Evolutionary conservation across 345 rosid species (phyloP), one percentile per base, ranked within the genome.

Genomic region (Toxicodendron radicans): DNA sequence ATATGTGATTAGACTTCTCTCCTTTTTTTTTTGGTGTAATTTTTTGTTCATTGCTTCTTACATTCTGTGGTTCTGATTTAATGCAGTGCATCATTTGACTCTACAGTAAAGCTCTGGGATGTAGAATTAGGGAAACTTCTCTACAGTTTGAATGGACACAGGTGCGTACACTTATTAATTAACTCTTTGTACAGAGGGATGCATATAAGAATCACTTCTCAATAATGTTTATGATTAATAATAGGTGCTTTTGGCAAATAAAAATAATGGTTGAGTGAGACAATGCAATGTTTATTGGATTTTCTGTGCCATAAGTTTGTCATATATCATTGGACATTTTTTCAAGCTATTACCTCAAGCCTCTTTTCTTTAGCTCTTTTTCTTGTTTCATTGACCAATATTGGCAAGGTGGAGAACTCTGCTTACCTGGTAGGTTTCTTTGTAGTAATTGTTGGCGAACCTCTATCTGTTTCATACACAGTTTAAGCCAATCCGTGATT

Each of bases 91-190:
- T 96, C 99, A 71, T 96, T 96, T 74, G 99, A 96, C 85, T 93
- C 97, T 23, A 84, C 99, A 0, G 98, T 96, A 69, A 96, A 96
- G 85, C 84, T 93, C 78, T 96, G 98, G 99, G 99, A 96, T 79
- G 97, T 92, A 72, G 97, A 96, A 65, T 85, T 81, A 52, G 99
- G 99, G 59, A 96, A 88, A 82, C 91, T 93, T 82, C 81, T 90
- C 71, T 75, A 82, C 85, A 93, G 90, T 81, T 89, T 96, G 83
- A 86, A 90, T 54, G 98, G 98, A 35, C 99, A 96, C 92, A 88
- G 94, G 99, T 93, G 79, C n/a, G 61, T 4, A 53, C 65, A 52
- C 35, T 70, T 21, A 30, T 43, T 69, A 52, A 45, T 69, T 17
- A 60, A 46, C 20, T 74, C 30, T n/a, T 58, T 48, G 0, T 24